Percentiles rank a stretch among this genome's conserved stretches.
Conservation (phyloP, 495 filamentous ascomycete species). For the Neurospora africana region DNA sequence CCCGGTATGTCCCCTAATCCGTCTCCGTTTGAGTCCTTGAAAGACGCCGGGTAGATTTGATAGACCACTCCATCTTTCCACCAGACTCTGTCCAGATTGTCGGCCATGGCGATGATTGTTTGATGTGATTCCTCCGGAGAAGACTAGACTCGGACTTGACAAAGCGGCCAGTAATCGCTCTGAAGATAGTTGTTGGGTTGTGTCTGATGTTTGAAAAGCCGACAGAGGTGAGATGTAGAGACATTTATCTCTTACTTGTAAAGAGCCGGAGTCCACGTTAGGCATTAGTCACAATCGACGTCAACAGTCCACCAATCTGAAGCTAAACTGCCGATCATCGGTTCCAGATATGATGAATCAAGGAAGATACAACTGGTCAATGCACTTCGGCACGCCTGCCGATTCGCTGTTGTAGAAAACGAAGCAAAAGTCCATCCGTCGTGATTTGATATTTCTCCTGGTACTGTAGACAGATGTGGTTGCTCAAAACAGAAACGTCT, state of each 20-base stretch:
- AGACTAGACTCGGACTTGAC: neutral
- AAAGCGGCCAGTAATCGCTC: neutral
- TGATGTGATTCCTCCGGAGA: neutral
- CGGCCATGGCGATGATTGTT: neutral
- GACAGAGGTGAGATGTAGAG: neutral
- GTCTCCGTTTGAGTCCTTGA: constrained; percentile 57
- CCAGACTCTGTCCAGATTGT: constrained; percentile 10
- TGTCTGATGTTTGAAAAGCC: neutral
- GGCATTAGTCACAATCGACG: neutral
- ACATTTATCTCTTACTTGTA: neutral
- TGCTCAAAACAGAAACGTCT: neutral
- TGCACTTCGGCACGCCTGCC: neutral
- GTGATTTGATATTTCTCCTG: neutral
- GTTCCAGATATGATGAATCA: neutral
- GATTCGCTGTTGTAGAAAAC: neutral
- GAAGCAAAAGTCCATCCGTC: neutral
- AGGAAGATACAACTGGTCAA: neutral
- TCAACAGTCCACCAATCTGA: neutral
- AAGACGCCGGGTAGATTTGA: constrained; percentile 62
- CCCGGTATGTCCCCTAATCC: constrained; percentile 59
- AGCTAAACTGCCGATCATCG: neutral
- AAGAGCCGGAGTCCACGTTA: neutral
- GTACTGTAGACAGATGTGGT: neutral
- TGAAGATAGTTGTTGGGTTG: neutral
- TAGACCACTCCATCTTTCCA: constrained; percentile 45